Conservation (phyloP, 805 yeast species). For the Vanderwaltozyma tropicalis region DNA sequence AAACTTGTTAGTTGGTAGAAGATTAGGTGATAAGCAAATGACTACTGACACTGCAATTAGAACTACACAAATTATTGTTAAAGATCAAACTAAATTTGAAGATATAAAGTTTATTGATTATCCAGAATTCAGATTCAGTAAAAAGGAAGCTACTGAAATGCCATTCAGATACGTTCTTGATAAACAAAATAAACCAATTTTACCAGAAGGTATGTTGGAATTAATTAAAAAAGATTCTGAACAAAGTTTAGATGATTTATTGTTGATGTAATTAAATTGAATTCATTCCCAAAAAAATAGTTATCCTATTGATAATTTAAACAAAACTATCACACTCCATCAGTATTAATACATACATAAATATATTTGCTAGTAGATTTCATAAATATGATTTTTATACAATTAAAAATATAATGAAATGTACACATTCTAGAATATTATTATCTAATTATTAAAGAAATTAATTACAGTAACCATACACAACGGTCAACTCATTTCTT, state of each 20-base stretch:
- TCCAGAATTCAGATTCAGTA: conserved; percentile 83
- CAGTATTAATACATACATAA: not conserved
- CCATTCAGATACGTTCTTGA: conserved; percentile 86
- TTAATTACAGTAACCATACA: too few relatives aligned
- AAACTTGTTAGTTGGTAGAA: conserved; percentile 56
- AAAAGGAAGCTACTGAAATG: conserved; percentile 92
- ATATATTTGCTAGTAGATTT: not conserved
- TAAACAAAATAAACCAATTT: conserved; percentile 53
- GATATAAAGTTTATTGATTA: conserved; percentile 79
- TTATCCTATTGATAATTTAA: too few relatives aligned
- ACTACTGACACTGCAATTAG: conserved; percentile 96
- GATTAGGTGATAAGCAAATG: conserved; percentile 86
- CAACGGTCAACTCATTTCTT: not conserved
- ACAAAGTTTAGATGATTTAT: conserved; percentile 64
- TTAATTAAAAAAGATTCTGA: conserved; percentile 79
- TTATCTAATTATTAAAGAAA: not conserved
- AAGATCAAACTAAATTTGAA: conserved; percentile 47
- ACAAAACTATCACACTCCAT: too few relatives aligned
- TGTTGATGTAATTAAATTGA: conserved; percentile 6
- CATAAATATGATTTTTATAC: too few relatives aligned
- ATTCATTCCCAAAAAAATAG: not conserved
- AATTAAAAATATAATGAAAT: too few relatives aligned
- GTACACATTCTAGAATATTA: not conserved
- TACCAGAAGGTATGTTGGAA: conserved; percentile 86
- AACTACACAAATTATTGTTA: conserved; percentile 74